Evolutionary conservation across 441 rosid species (phyloP).

Genomic region (Eutrema salsugineum): DNA sequence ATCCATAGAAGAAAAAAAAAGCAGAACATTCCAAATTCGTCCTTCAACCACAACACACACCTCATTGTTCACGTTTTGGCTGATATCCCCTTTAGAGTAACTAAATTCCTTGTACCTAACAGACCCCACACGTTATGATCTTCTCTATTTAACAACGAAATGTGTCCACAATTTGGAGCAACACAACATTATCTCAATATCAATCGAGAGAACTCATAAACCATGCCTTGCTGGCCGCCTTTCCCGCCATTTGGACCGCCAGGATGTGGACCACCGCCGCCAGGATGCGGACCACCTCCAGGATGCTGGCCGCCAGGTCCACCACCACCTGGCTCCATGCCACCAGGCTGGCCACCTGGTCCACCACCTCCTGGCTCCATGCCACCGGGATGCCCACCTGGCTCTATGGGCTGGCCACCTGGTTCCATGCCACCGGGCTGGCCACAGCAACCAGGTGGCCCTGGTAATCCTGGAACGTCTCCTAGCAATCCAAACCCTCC

Average conservation of each 20-base stretch:
- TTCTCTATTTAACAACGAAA: not conserved
- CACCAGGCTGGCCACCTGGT: not conserved
- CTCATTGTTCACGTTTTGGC: not conserved
- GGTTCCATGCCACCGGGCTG: not conserved
- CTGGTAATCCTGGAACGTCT: not conserved
- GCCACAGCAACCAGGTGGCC: not conserved
- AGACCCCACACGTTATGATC: not conserved
- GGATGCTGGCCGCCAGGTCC: not conserved
- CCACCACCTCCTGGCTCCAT: not conserved
- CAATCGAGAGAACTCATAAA: not conserved
- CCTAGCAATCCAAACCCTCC: not conserved
- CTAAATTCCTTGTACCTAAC: not conserved
- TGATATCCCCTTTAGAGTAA: not conserved
- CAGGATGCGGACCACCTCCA: not conserved
- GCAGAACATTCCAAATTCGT: not conserved
- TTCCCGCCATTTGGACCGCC: not conserved
- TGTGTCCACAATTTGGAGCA: not conserved
- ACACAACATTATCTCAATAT: not conserved
- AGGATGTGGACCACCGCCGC: not conserved
- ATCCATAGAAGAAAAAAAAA: not conserved
- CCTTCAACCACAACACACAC: not conserved
- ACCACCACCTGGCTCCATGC: not conserved
- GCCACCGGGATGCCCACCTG: not conserved
- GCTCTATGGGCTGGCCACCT: not conserved
- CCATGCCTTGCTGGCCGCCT: not conserved